A percentile compares a stretch with the other conserved stretches of the same genome.
These are phyloP conservation scores for Plasmodium billcollinsi DNA, from an alignment of 169 alveolate species.

Conservation along the genomic window DNA sequence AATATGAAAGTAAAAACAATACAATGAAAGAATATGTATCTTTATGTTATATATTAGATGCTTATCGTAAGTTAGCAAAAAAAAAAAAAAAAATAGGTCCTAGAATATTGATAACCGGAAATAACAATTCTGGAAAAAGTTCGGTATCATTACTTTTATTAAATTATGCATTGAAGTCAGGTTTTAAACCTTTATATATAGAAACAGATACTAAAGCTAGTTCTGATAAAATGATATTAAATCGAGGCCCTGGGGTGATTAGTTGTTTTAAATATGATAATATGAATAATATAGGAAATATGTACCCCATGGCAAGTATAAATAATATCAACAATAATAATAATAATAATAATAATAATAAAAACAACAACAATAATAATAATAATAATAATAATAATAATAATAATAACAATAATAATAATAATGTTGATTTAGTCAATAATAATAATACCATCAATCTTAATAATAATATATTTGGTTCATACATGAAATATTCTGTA, in stretches of 20 bases:
- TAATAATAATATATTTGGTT: constrained; percentile 55
- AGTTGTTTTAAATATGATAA: constrained; percentile 66
- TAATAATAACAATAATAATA: too few species aligned
- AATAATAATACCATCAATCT: constrained; percentile 79
- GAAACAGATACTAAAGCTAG: constrained; percentile 90
- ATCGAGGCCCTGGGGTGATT: constrained; percentile 50
- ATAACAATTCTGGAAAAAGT: constrained; percentile 91
- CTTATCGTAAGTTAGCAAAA: constrained; percentile 87
- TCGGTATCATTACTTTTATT: constrained; percentile 86
- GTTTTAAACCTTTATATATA: constrained; percentile 89
- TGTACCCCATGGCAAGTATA: not conserved
- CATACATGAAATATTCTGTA: constrained; percentile 81
- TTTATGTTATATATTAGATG: constrained; percentile 85
- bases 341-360: not conserved
- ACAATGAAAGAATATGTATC: constrained; percentile 90
- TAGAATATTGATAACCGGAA: constrained; percentile 90
- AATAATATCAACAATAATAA: not conserved
- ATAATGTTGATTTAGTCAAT: constrained; percentile 16
- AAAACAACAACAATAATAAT: not conserved
- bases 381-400: too few species aligned
- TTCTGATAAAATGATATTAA: constrained; percentile 42
- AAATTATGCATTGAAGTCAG: constrained; percentile 89
- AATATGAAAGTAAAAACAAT: constrained; percentile 89
- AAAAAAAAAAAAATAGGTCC: constrained; percentile 89
- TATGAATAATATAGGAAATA: not conserved